Base-by-base conservation (phyloP, 2,329 filamentous ascomycete species). In the Talaromyces sp. region DNA sequence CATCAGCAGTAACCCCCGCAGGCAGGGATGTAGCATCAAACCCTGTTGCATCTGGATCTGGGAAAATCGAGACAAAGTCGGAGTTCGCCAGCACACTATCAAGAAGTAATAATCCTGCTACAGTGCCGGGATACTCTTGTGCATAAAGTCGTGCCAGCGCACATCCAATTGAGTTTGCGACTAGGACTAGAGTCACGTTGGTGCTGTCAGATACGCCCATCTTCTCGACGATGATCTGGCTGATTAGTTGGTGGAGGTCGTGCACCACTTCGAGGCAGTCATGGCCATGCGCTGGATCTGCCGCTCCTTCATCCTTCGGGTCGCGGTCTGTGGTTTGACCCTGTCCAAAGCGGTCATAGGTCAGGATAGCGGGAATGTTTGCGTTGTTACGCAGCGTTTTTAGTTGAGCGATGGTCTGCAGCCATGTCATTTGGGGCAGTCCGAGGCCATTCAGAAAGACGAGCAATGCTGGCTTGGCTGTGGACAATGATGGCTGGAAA, bases 261-360 rank as follows among this genome's bases (percentile, higher is more conserved):
- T 72, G 71, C 2, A 81, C 77, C 37, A 78, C 80, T 35, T 79
- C 77, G 39, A 75, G 72, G 7, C 78, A 73, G 67, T 85, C 82
- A 67, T 87, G 85, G 6, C 79, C 82, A 63, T 85, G 77, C 37
- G 73, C 74, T 25, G 73, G 72, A 9, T 78, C 70, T 27, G 77
- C 27, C 31, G 79, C 41, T 52, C 70, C 25, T 59, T 71, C 64
- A 47, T 79, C 78, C 3, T 70, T 66, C 0, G 77, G 80, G 58
- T 86, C 84, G 3, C 73, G 71, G n/a, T 84, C 83, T 57, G 71
- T 81, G 69, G 75, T 81, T 74, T 61, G 73, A 10, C 85, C 85
- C 71, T 87, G 85, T 9, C 85, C 85, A 68, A 82, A 87, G 49
- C 86, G 84, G 72, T 87, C 86, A 67, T 87, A 87, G 52, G 81